phyloP scores from a whole-genome alignment of 2,329 filamentous ascomycete genomes.

The Paecilomyces fulvus region DNA sequence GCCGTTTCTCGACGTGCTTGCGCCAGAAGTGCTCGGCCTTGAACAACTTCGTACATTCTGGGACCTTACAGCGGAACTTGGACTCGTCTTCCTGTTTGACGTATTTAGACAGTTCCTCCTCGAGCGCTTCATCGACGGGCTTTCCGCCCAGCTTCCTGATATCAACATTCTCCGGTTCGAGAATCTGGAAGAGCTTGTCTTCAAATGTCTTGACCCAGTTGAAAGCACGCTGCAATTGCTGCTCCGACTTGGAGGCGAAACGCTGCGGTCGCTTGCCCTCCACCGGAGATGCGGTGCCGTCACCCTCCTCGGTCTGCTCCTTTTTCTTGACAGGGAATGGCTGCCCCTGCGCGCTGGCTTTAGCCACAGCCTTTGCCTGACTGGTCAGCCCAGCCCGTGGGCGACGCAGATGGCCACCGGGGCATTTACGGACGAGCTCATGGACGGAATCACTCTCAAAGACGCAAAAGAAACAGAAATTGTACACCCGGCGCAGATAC shows the following conservation, averaged over 20 bases:
- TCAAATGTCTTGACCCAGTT: conserved; percentile 99
- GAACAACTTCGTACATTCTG: conserved; percentile 93
- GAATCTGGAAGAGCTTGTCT: conserved; percentile 85
- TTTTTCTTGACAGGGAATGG: conserved; percentile 78
- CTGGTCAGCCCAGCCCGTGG: conserved; percentile 78
- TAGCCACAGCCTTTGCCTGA: conserved; percentile 73
- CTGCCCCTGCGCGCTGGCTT: conserved; percentile 73
- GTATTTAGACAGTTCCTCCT: conserved; percentile 76
- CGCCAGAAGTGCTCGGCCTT: conserved; percentile 96
- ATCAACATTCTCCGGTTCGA: conserved; percentile 83
- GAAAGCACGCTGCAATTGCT: conserved; percentile 87
- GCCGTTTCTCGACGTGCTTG: conserved; percentile 96
- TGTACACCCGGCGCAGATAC: conserved; percentile 92
- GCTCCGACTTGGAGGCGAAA: conserved; percentile 67
- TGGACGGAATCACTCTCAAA: conserved; percentile 97
- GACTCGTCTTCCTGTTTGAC: conserved; percentile 97
- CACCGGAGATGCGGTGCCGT: conserved; percentile 56
- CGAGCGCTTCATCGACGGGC: conserved; percentile 72
- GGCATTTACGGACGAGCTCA: conserved; percentile 89
- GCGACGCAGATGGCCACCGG: conserved; percentile 90
- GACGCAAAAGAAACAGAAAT: conserved; percentile 99
- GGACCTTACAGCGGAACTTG: conserved; percentile 93
- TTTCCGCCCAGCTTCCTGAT: conserved; percentile 86
- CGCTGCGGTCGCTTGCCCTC: conserved; percentile 67
- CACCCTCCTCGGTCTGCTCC: conserved; percentile 53